These are phyloP conservation scores for Aspergillus quadrilineatus DNA, from an alignment of 2,329 filamentous ascomycete genomes.

Conservation along the genomic window DNA sequence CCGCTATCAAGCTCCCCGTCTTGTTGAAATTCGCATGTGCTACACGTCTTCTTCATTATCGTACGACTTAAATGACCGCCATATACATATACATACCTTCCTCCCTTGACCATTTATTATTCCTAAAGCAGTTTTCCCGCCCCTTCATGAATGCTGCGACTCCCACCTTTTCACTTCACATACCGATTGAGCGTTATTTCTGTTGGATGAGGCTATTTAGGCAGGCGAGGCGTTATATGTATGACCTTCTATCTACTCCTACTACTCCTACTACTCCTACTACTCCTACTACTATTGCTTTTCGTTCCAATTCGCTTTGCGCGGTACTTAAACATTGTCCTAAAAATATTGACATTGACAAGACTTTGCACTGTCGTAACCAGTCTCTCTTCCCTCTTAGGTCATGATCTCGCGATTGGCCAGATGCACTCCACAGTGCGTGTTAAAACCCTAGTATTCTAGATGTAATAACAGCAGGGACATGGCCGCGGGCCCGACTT, in stretches of 20 bases:
- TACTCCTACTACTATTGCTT: not conserved
- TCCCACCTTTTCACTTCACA: constrained; percentile 6
- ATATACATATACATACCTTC: not conserved
- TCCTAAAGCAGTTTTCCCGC: not conserved
- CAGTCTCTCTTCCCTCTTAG: not conserved
- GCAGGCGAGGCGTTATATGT: constrained; percentile 32
- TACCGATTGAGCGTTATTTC: constrained; percentile 30
- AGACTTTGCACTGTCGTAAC: not conserved
- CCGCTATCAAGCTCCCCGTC: not conserved
- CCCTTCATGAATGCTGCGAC: not conserved
- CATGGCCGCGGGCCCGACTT: not conserved
- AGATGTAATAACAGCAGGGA: not conserved
- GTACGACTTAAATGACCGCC: not conserved
- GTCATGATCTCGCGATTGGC: too few relatives aligned
- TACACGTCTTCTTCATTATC: not conserved
- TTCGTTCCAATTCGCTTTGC: constrained; percentile 18
- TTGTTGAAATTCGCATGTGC: not conserved
- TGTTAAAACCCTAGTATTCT: not conserved
- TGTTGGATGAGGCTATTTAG: constrained; percentile 23
- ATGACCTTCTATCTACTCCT: not conserved
- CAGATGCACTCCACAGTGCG: too few relatives aligned
- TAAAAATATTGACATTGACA: not conserved
- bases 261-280: too few relatives aligned
- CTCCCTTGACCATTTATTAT: not conserved
- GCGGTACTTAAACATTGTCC: not conserved